phyloP scores from a whole-genome alignment of 2,329 filamentous ascomycete species.

The Neofusicoccum sp. region DNA sequence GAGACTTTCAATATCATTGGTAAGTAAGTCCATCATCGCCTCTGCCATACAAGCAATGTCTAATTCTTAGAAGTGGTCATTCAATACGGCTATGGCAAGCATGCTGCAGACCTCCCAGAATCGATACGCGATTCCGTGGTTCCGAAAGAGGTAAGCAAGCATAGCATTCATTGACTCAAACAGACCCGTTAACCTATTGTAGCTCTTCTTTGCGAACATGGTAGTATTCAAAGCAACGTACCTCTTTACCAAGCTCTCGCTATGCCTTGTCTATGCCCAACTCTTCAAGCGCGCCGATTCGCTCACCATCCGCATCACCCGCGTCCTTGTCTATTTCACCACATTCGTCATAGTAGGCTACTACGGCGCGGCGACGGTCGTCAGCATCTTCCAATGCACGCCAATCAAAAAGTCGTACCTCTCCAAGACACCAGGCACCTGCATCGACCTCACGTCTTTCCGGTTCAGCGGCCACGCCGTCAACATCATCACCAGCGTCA shows the following conservation, averaged over 20 bases:
- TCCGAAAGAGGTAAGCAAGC: not conserved
- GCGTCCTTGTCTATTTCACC: not conserved
- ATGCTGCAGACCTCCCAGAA: not conserved
- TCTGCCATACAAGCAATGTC: not conserved
- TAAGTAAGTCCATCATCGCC: not conserved
- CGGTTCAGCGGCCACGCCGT: constrained; percentile 7
- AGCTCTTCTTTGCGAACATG: constrained; percentile 13
- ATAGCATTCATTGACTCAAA: too few relatives aligned
- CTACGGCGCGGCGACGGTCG: not conserved
- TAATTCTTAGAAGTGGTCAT: not conserved
- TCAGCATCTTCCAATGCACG: constrained; percentile 9
- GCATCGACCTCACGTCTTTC: constrained; percentile 9
- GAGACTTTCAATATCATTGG: constrained; percentile 5
- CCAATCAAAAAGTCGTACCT: constrained; percentile 4
- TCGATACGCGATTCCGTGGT: not conserved
- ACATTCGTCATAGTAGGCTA: constrained; percentile 1
- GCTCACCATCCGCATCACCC: constrained; percentile 2
- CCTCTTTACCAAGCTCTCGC: constrained; percentile 8
- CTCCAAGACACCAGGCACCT: constrained; percentile 1
- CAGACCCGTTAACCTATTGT: not conserved
- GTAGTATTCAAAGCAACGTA: constrained; percentile 2
- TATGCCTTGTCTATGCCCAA: constrained; percentile 9
- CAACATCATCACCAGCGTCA: constrained; percentile 13
- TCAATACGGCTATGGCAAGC: not conserved
- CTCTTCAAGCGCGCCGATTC: constrained; percentile 9